A percentile compares a stretch with the other conserved stretches of the same genome.
These are phyloP conservation scores for Mortierella sp. DNA, from an alignment of 371 early-diverging fungal genomes.

Conservation along the genomic window DNA sequence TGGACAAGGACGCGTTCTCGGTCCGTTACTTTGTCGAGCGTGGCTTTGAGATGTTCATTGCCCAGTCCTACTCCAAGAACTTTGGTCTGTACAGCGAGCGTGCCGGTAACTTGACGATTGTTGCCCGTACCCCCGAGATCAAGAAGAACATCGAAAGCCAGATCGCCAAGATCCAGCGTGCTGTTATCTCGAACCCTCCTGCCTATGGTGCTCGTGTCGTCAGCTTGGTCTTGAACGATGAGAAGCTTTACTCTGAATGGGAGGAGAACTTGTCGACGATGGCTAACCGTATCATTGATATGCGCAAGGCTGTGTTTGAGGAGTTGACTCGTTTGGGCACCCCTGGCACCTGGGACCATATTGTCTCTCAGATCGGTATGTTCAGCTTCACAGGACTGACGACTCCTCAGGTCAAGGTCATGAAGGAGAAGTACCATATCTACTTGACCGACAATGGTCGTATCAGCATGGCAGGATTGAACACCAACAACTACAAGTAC, in stretches of 20 bases:
- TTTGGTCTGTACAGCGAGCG: constrained; percentile 97
- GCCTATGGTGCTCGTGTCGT: constrained; percentile 92
- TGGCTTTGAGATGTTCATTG: constrained; percentile 89
- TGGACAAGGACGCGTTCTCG: constrained; percentile 92
- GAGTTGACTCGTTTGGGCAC: constrained; percentile 76
- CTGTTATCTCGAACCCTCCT: constrained; percentile 91
- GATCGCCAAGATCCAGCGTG: constrained; percentile 82
- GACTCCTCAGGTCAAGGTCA: constrained; percentile 74
- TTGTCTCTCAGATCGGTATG: constrained; percentile 96
- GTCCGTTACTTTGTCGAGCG: constrained; percentile 91
- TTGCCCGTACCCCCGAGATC: constrained; percentile 64
- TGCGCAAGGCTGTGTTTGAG: constrained; percentile 81
- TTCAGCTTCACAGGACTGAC: constrained; percentile 90
- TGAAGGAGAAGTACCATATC: constrained; percentile 88
- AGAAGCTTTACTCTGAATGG: constrained; percentile 88
- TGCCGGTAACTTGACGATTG: constrained; percentile 85
- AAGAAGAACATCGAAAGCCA: constrained; percentile 77
- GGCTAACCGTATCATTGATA: constrained; percentile 89
- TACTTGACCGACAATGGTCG: constrained; percentile 95
- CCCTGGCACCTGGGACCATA: constrained; percentile 96
- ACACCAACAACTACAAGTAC: constrained; percentile 83
- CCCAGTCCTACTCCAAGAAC: constrained; percentile 96
- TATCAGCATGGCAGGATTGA: constrained; percentile 95
- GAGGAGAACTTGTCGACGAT: constrained; percentile 76
- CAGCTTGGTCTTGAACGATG: constrained; percentile 81